Evolutionary conservation across 805 yeast genomes (phyloP).

Genomic region (Candida sonorensis): DNA sequence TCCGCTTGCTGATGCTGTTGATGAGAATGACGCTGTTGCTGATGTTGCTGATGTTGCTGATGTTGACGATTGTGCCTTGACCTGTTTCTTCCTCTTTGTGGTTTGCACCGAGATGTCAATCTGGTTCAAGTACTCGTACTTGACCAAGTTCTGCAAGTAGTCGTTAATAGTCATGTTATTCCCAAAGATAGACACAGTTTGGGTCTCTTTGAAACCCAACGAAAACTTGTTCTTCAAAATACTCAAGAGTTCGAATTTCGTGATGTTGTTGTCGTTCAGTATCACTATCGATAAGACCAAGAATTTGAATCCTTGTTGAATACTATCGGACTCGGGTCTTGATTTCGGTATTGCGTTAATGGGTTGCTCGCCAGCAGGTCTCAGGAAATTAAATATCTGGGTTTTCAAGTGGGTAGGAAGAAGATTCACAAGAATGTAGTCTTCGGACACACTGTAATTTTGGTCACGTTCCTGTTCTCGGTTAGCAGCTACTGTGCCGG

Average conservation of each 20-base stretch:
- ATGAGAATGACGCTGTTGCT: too few species aligned
- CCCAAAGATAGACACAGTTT: conserved; percentile 12
- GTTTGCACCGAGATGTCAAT: conserved; percentile 18
- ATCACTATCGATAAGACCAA: conserved; percentile 21
- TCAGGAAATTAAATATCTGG: conserved; percentile 14
- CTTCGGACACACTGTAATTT: conserved; percentile 10
- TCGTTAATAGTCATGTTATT: conserved; percentile 14
- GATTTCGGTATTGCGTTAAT: conserved; percentile 25
- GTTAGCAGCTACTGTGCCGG: too few species aligned
- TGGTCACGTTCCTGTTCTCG: too few species aligned
- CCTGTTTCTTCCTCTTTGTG: too few species aligned
- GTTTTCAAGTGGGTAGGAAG: conserved; percentile 17
- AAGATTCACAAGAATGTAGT: conserved; percentile 19
- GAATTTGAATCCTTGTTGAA: conserved; percentile 21
- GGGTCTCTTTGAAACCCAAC: conserved; percentile 16
- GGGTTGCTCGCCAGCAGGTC: too few species aligned
- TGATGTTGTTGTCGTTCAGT: conserved; percentile 22
- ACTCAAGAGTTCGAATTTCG: conserved; percentile 20
- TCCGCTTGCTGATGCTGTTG: too few species aligned
- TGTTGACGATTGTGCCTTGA: too few species aligned
- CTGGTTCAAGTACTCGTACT: conserved; percentile 22
- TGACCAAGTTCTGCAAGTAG: conserved; percentile 16
- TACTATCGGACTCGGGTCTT: conserved; percentile 11
- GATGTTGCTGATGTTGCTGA: too few species aligned
- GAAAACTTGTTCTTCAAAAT: conserved; percentile 19